Evolutionary conservation across 225 moss, liverwort and hornwort species (phyloP).

Genomic region (Marchantia paleacea): DNA sequence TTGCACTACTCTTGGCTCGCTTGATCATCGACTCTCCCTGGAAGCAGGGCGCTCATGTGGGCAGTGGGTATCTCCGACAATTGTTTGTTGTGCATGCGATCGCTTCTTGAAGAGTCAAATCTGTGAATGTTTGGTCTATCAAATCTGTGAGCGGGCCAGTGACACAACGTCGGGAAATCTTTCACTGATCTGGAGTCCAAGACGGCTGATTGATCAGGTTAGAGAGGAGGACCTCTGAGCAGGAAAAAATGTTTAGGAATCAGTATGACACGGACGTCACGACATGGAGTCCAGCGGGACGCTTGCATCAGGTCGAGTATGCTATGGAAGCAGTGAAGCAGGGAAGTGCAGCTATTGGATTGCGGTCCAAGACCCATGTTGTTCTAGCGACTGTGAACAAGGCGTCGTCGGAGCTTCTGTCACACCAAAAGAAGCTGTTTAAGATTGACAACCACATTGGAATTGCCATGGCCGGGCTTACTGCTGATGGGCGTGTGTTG

Average conservation of each 20-base stretch:
- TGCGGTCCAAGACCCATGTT: conserved; percentile 78
- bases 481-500: conserved; percentile 80
- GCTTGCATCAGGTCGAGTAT: conserved; percentile 94
- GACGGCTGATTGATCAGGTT: not conserved
- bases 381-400: conserved; percentile 89
- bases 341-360: conserved; percentile 88
- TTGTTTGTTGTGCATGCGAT: too few relatives aligned
- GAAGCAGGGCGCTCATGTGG: not conserved
- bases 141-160: not conserved
- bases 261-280: conserved; percentile 98
- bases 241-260: conserved; percentile 74
- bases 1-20: not conserved
- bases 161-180: not conserved
- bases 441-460: conserved; percentile 91
- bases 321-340: conserved; percentile 99
- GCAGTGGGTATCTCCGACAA: not conserved
- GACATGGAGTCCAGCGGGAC: conserved; percentile 97
- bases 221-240: not conserved
- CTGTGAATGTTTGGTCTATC: not conserved
- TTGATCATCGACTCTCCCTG: not conserved
- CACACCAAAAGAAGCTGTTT: conserved; percentile 88
- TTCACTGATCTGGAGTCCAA: not conserved
- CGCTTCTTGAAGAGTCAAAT: not conserved
- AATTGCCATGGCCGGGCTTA: conserved; percentile 92
- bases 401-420: conserved; percentile 69